phyloP scores from a whole-genome alignment of 768 basidiomycete species.

The Tulasnella sp. region DNA sequence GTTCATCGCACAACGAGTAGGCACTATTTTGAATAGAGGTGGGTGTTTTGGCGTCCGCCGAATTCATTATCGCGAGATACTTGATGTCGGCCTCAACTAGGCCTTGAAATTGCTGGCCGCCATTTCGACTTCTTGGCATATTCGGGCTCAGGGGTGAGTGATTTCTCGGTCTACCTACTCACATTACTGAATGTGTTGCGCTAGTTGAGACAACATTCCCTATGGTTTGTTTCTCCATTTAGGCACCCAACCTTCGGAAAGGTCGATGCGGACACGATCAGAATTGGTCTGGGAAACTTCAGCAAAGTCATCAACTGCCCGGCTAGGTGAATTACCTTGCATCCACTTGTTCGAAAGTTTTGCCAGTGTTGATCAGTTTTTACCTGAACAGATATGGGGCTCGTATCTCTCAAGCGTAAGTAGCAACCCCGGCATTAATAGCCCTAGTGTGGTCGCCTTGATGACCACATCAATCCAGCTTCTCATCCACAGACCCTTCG shows the following conservation, averaged over 20 bases:
- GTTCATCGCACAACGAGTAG: slow-evolving; percentile 28
- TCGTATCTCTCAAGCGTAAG: slow-evolving; percentile 72
- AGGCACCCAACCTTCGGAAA: no score
- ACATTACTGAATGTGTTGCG: slow-evolving; percentile 60
- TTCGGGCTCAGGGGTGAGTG: slow-evolving; percentile 27
- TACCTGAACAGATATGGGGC: slow-evolving; percentile 58
- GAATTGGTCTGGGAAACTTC: slow-evolving; percentile 70
- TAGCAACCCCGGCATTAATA: neutral
- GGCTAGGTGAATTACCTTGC: slow-evolving; percentile 52
- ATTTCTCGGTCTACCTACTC: neutral
- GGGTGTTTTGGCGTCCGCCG: neutral
- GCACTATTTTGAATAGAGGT: slow-evolving; percentile 16
- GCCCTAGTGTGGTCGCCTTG: neutral
- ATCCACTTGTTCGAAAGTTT: neutral
- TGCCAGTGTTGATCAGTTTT: neutral
- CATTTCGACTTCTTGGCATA: slow-evolving; percentile 35
- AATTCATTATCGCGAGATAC: neutral
- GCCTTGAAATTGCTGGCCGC: slow-evolving; percentile 31
- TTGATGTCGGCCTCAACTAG: neutral
- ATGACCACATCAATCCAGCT: neutral
- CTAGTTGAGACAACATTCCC: slow-evolving; percentile 34
- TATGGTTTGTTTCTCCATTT: slow-evolving; percentile 36
- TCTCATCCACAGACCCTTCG: slow-evolving; percentile 79
- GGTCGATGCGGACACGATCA: slow-evolving; percentile 63
- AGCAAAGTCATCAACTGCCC: slow-evolving; percentile 54